phyloP scores from a whole-genome alignment of 2,329 filamentous ascomycete genomes.

The Penicillium sp. region DNA sequence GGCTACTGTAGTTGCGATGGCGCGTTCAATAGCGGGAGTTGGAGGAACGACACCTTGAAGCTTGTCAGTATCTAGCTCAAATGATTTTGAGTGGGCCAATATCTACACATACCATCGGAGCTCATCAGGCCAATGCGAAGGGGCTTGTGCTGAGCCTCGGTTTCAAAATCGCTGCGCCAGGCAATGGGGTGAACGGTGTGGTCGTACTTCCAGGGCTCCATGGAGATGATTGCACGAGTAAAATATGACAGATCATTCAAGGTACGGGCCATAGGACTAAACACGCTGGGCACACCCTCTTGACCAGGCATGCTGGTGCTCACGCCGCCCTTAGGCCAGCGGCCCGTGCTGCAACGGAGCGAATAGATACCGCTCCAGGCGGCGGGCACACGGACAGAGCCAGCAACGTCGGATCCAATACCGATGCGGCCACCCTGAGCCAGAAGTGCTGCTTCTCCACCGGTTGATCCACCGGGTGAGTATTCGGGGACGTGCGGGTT shows the following conservation, averaged over 20 bases:
- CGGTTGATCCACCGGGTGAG: constrained; percentile 84
- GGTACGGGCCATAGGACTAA: constrained; percentile 88
- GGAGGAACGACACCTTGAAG: constrained; percentile 71
- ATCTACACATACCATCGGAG: constrained; percentile 58
- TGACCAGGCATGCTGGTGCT: constrained; percentile 89
- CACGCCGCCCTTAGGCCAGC: constrained; percentile 84
- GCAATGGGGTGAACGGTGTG: constrained; percentile 79
- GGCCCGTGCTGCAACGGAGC: constrained; percentile 79
- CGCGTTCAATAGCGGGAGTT: constrained; percentile 77
- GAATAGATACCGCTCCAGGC: constrained; percentile 90
- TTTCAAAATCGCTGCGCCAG: constrained; percentile 66
- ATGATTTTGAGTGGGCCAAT: background rate
- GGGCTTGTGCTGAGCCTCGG: constrained; percentile 60
- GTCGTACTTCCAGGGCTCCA: constrained; percentile 88
- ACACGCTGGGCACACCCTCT: constrained; percentile 84
- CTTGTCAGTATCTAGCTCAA: background rate
- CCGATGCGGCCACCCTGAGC: constrained; percentile 82
- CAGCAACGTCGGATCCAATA: constrained; percentile 86
- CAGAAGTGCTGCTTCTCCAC: constrained; percentile 77
- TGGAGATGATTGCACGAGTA: constrained; percentile 70
- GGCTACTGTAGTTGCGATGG: constrained; percentile 66
- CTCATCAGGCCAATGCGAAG: constrained; percentile 74
- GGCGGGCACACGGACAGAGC: constrained; percentile 80
- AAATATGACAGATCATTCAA: constrained; percentile 82
- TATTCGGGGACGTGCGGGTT: constrained; percentile 85